Percentiles rank a stretch among this genome's conserved stretches.
Conservation (phyloP, 345 rosid genomes). For the Salix suchowensis region DNA sequence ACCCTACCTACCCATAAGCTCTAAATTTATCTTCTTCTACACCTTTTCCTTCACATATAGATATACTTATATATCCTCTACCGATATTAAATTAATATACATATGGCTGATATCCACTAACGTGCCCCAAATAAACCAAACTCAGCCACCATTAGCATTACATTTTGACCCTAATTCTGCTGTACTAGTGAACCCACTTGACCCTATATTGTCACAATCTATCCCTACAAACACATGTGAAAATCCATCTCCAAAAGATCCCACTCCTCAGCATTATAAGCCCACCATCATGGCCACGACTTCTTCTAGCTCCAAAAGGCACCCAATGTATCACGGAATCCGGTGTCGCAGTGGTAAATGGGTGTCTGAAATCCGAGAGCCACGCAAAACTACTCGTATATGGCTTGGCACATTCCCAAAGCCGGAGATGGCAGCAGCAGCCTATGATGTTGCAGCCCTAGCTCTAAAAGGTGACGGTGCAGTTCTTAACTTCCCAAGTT, state of each 20-base stretch:
- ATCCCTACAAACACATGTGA: constrained; percentile 26
- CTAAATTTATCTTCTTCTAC: not conserved
- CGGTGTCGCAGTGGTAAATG: constrained; percentile 77
- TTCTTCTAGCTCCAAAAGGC: constrained; percentile 34
- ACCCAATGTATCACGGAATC: constrained; percentile 59
- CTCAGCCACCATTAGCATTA: constrained; percentile 16
- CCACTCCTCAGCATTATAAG: not conserved
- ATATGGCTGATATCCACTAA: constrained; percentile 31
- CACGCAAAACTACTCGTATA: constrained; percentile 73
- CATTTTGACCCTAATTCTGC: constrained; percentile 17
- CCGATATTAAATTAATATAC: not conserved
- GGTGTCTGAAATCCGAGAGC: constrained; percentile 94
- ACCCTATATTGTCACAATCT: constrained; percentile 14
- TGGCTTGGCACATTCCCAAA: constrained; percentile 88
- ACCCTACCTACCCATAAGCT: not conserved
- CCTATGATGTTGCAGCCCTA: constrained; percentile 81
- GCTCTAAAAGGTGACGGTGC: constrained; percentile 72
- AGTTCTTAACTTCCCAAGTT: constrained; percentile 62
- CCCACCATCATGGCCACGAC: constrained; percentile 2
- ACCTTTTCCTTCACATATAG: not conserved
- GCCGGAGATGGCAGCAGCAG: constrained; percentile 87
- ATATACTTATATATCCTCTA: not conserved
- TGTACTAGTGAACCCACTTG: not conserved
- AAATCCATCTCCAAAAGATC: constrained; percentile 16
- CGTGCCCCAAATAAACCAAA: constrained; percentile 24